Conservation (phyloP, 1,284 basidiomycete genomes). For the Sphaerobolus stellatus region DNA sequence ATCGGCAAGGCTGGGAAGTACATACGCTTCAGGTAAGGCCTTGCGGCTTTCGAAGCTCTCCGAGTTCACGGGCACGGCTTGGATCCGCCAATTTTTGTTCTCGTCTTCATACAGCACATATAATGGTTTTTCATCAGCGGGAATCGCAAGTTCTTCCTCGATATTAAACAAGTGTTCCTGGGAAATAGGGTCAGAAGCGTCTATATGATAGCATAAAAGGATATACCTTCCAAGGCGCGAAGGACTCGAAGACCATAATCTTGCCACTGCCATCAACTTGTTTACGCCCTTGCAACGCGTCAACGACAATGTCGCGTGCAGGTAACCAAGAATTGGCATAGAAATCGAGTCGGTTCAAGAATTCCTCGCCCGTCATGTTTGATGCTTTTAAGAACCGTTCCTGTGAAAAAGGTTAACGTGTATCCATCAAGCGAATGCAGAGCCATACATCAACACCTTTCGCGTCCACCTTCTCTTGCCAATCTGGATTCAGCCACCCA, state of each 20-base stretch:
- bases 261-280: slow-evolving; percentile 70
- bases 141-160: slow-evolving; percentile 56
- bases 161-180: slow-evolving; percentile 92
- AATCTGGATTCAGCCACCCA: slow-evolving; percentile 81
- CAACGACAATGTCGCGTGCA: slow-evolving; percentile 79
- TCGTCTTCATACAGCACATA: slow-evolving; percentile 95
- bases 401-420: slow-evolving; percentile 38
- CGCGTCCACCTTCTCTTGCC: slow-evolving; percentile 76
- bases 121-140: slow-evolving; percentile 54
- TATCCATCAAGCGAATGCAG: not conserved
- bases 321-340: slow-evolving; percentile 91
- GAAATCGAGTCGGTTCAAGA: slow-evolving; percentile 78
- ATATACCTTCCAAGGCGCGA: slow-evolving; percentile 84
- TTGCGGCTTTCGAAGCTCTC: slow-evolving; percentile 92
- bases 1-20: not conserved
- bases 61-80: slow-evolving; percentile 82
- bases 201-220: not conserved
- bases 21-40: slow-evolving; percentile 76
- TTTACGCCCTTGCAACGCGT: slow-evolving; percentile 63
- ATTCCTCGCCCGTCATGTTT: slow-evolving; percentile 82
- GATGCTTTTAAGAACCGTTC: slow-evolving; percentile 80
- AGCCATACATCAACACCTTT: slow-evolving; percentile 66
- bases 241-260: slow-evolving; percentile 81
- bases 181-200: slow-evolving; percentile 8
- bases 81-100: slow-evolving; percentile 80